Conservation (phyloP, 192 early-diverging fungal genomes). For the Gryganskiella cystojenkinii region DNA sequence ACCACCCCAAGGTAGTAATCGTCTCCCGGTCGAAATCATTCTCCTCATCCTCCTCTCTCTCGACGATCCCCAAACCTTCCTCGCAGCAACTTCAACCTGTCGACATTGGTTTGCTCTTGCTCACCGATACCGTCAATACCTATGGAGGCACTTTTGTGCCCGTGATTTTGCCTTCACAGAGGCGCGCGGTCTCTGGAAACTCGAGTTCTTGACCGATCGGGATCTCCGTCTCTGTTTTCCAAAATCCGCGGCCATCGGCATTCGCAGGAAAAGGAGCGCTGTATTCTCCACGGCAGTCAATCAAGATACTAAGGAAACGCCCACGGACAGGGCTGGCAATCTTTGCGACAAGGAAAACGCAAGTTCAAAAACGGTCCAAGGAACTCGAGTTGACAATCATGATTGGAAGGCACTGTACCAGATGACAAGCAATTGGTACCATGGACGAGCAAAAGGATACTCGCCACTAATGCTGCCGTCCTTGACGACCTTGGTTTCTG, state of each 20-base stretch:
- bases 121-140: constrained; percentile 25
- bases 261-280: too few relatives aligned
- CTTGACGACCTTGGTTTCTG: constrained; percentile 20
- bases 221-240: constrained; percentile 24
- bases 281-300: background rate
- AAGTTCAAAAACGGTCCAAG: background rate
- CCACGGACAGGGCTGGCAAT: background rate
- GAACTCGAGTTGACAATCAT: constrained; percentile 4
- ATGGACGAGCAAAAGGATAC: constrained; percentile 47
- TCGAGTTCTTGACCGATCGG: constrained; percentile 24
- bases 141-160: constrained; percentile 27
- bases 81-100: constrained; percentile 21
- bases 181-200: constrained; percentile 39
- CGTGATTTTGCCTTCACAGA: constrained; percentile 36
- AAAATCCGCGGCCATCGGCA: background rate
- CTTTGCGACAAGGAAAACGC: background rate
- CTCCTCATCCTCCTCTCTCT: constrained; percentile 35
- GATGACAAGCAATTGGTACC: constrained; percentile 57
- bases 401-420: constrained; percentile 59
- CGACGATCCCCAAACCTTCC: constrained; percentile 33
- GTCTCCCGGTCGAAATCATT: constrained; percentile 34
- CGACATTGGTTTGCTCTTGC: constrained; percentile 29
- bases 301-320: background rate
- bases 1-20: background rate
- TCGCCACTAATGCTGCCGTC: constrained; percentile 41